Evolutionary conservation across 768 basidiomycete genomes (phyloP).

Genomic region (Auriscalpium orientale): DNA sequence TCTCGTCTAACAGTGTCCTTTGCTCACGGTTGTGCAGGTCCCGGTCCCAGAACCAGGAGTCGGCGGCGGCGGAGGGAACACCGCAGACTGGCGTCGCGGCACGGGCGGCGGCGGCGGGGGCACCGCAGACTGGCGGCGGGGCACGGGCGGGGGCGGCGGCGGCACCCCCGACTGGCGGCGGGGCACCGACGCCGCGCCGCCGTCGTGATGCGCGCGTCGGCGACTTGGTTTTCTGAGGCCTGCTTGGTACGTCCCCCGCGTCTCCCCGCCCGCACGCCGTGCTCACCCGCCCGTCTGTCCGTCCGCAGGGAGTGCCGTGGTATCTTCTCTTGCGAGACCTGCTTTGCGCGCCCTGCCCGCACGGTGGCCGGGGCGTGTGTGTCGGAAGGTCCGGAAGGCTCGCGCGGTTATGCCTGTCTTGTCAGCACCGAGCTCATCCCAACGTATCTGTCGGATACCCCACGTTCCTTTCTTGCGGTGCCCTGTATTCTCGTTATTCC

Average conservation of each 20-base stretch:
- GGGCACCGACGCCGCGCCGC: constrained; percentile 7
- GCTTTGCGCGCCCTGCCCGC: neutral
- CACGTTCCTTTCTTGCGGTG: neutral
- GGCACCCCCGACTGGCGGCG: constrained; percentile 22
- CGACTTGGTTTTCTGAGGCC: neutral
- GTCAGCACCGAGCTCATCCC: neutral
- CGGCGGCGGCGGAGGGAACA: neutral
- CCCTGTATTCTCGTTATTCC: neutral
- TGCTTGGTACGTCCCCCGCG: neutral
- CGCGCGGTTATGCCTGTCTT: neutral
- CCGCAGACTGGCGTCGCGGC: neutral
- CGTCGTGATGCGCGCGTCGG: neutral
- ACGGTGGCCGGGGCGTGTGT: neutral
- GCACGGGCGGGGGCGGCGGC: constrained; percentile 6
- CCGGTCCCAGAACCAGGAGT: neutral
- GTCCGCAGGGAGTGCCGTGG: neutral
- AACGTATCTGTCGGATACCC: neutral
- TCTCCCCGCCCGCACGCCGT: neutral
- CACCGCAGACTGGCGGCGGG: constrained; percentile 1
- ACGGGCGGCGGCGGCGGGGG: neutral
- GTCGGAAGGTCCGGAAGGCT: neutral
- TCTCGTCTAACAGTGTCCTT: no score
- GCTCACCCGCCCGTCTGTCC: neutral
- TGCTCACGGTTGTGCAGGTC: neutral
- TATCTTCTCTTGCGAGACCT: neutral